Conservation (phyloP, 2,329 filamentous ascomycete genomes). For the Erysiphe pulchra region DNA sequence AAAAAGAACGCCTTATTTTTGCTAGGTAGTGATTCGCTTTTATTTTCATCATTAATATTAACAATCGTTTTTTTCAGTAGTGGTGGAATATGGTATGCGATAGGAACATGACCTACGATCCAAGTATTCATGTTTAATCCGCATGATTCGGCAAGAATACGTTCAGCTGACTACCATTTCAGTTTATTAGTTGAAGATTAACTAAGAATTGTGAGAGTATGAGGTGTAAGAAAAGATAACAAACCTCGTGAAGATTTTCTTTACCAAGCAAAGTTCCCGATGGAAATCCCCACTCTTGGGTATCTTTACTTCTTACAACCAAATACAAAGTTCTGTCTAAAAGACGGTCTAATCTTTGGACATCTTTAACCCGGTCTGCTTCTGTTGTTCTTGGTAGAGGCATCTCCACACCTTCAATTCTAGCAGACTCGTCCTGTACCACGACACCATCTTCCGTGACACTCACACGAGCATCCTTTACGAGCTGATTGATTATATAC, state of each 20-base stretch:
- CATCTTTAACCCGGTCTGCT: conserved; percentile 52
- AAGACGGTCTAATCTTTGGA: conserved; percentile 51
- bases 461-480: conserved; percentile 7
- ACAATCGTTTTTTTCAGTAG: conserved; percentile 17
- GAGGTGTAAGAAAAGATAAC: conserved; percentile 12
- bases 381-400: conserved; percentile 48
- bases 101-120: conserved; percentile 74
- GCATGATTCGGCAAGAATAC: conserved; percentile 49
- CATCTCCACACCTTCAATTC: conserved; percentile 39
- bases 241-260: conserved; percentile 64
- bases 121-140: conserved; percentile 97
- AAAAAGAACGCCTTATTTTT: conserved; percentile 37
- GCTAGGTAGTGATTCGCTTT: conserved; percentile 35
- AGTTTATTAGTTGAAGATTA: background rate
- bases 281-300: conserved; percentile 63
- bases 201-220: background rate
- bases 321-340: conserved; percentile 71
- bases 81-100: conserved; percentile 48
- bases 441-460: conserved; percentile 44
- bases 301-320: conserved; percentile 41
- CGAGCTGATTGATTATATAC: conserved; percentile 36
- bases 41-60: conserved; percentile 13
- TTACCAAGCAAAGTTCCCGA: conserved; percentile 38
- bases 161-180: conserved; percentile 43
- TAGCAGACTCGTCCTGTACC: conserved; percentile 23